phyloP scores from a whole-genome alignment of 2,329 filamentous ascomycete genomes.

The Ambrosiella cleistominuta region DNA sequence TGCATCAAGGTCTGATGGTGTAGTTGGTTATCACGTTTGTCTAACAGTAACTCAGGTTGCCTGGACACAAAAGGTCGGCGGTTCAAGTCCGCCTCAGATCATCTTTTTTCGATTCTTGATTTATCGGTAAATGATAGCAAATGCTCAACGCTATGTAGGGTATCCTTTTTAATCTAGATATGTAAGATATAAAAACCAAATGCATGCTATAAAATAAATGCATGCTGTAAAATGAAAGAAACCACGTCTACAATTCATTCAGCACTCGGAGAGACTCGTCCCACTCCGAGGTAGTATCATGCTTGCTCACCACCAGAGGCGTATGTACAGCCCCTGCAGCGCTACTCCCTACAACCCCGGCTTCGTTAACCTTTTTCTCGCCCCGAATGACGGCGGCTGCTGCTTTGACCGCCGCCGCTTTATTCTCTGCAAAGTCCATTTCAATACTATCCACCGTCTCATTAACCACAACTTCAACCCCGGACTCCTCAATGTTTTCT shows the following conservation, averaged over 20 bases:
- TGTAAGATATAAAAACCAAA: background rate
- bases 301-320: background rate
- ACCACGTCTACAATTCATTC: conserved; percentile 26
- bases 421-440: background rate
- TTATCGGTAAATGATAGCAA: background rate
- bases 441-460: background rate
- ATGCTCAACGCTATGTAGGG: background rate
- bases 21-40: conserved; percentile 12
- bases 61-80: conserved; percentile 9
- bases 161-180: background rate
- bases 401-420: background rate
- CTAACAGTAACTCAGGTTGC: conserved; percentile 3
- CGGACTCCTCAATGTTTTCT: conserved; percentile 1
- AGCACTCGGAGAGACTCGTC: conserved; percentile 26
- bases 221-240: background rate
- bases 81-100: conserved; percentile 10
- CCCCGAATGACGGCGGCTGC: background rate
- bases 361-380: background rate
- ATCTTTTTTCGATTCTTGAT: conserved; percentile 10
- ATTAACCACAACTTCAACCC: background rate
- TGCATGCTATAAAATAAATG: background rate
- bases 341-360: background rate
- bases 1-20: conserved; percentile 7
- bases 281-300: conserved; percentile 13
- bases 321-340: background rate